Evolutionary conservation across 129 eudicot species (phyloP).

Genomic region (Artemisia tridentata): DNA sequence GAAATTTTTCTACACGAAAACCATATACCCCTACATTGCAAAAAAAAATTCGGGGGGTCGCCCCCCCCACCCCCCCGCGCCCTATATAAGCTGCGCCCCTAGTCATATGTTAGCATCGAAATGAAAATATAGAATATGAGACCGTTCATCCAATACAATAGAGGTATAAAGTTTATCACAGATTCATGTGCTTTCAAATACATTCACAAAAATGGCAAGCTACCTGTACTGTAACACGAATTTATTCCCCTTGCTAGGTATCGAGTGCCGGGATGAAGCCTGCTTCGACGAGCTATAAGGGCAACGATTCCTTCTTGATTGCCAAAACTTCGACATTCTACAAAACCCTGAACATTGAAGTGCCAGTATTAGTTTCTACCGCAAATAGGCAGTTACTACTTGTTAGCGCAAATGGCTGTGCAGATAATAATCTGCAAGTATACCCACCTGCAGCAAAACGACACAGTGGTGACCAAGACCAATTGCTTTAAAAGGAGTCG

Average conservation of each 20-base stretch:
- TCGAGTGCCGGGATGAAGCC: conserved; percentile 98
- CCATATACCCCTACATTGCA: too few relatives aligned
- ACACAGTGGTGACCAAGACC: conserved; percentile 88
- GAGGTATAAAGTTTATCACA: too few relatives aligned
- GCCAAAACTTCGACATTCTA: conserved; percentile 83
- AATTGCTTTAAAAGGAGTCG: conserved; percentile 63
- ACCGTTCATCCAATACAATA: not conserved
- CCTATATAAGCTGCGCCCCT: too few relatives aligned
- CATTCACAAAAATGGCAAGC: not conserved
- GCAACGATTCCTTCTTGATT: conserved; percentile 93
- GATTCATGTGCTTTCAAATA: too few relatives aligned
- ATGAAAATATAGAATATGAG: too few relatives aligned
- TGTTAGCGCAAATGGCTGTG: not conserved
- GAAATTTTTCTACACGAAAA: too few relatives aligned
- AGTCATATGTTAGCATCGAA: not conserved
- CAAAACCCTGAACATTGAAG: conserved; percentile 68
- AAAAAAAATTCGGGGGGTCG: too few relatives aligned
- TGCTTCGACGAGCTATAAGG: conserved; percentile 94
- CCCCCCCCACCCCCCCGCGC: too few relatives aligned
- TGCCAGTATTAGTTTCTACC: conserved; percentile 7
- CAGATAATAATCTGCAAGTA: not conserved
- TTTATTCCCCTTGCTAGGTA: conserved; percentile 95
- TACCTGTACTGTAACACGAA: conserved; percentile 92
- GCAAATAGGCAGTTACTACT: not conserved
- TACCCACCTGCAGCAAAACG: conserved; percentile 75